These are phyloP conservation scores for Torulaspora maleeae DNA, from an alignment of 805 yeast species.

Conservation along the genomic window DNA sequence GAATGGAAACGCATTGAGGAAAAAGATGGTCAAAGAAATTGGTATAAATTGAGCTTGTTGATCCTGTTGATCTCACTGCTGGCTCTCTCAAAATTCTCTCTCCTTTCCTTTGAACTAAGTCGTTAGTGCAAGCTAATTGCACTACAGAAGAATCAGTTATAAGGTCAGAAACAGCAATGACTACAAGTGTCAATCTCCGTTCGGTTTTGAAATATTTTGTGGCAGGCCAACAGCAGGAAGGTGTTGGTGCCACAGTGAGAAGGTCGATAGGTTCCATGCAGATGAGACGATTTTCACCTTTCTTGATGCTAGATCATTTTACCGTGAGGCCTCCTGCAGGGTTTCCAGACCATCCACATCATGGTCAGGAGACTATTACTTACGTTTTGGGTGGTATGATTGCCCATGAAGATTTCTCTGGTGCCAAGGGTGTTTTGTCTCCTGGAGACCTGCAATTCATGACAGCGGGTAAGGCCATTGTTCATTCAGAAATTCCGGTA, in stretches of 20 bases:
- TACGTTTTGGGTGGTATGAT: conserved; percentile 59
- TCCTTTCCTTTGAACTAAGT: background rate
- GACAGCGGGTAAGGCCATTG: conserved; percentile 89
- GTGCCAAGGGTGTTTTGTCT: conserved; percentile 67
- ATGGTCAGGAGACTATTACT: conserved; percentile 80
- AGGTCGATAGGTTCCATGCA: conserved; percentile 68
- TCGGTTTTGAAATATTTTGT: conserved; percentile 46
- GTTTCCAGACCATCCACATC: conserved; percentile 80
- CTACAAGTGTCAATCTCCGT: conserved; percentile 34
- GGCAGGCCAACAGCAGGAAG: conserved; percentile 73
- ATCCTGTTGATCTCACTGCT: background rate
- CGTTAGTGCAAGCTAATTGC: background rate
- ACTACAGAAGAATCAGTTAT: background rate
- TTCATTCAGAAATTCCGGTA: conserved; percentile 84
- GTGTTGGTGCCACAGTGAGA: conserved; percentile 83
- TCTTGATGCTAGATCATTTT: conserved; percentile 78
- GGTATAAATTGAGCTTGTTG: background rate
- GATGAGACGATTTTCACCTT: conserved; percentile 75
- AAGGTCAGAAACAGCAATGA: conserved; percentile 6
- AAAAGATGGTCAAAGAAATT: background rate
- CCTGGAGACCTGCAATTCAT: conserved; percentile 88
- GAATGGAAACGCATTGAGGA: background rate
- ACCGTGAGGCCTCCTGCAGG: conserved; percentile 60
- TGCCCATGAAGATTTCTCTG: conserved; percentile 85
- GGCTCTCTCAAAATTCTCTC: background rate